These are phyloP conservation scores for Geotrichum cucujoidarum DNA, from an alignment of 1,139 yeast genomes.

Conservation along the genomic window DNA sequence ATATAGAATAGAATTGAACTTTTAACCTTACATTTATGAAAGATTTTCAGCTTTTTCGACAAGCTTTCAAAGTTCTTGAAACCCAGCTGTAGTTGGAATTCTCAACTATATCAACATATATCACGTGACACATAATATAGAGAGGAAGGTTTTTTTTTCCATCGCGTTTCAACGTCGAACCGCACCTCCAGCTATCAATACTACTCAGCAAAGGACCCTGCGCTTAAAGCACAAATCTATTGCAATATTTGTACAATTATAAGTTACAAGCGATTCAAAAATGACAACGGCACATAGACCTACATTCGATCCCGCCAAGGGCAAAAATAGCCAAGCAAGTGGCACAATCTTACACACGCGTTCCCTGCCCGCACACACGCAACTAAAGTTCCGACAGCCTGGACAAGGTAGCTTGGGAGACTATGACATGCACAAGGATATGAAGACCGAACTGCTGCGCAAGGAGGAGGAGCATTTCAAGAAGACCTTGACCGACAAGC, in stretches of 20 bases:
- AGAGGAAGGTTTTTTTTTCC: too few species aligned
- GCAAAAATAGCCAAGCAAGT: constrained; percentile 44
- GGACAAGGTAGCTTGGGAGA: constrained; percentile 10
- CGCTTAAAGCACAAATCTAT: too few species aligned
- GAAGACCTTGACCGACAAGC: constrained; percentile 7
- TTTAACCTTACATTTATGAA: background rate
- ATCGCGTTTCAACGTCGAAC: background rate
- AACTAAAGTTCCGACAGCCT: constrained; percentile 46
- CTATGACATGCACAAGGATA: constrained; percentile 6
- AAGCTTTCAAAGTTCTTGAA: too few species aligned
- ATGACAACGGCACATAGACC: constrained; percentile 94
- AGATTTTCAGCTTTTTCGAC: background rate
- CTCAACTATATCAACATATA: too few species aligned
- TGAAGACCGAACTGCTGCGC: constrained; percentile 11
- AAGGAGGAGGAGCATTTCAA: constrained; percentile 13
- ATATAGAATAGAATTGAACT: too few species aligned
- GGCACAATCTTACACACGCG: constrained; percentile 61
- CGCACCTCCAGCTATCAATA: background rate
- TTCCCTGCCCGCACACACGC: constrained; percentile 63
- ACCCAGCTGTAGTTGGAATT: too few species aligned
- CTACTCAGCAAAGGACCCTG: too few species aligned
- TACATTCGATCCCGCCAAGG: constrained; percentile 80
- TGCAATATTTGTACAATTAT: too few species aligned
- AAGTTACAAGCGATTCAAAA: too few species aligned
- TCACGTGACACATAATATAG: too few species aligned